phyloP scores from a whole-genome alignment of 23 red algal species.

The Chondrus crispus region DNA sequence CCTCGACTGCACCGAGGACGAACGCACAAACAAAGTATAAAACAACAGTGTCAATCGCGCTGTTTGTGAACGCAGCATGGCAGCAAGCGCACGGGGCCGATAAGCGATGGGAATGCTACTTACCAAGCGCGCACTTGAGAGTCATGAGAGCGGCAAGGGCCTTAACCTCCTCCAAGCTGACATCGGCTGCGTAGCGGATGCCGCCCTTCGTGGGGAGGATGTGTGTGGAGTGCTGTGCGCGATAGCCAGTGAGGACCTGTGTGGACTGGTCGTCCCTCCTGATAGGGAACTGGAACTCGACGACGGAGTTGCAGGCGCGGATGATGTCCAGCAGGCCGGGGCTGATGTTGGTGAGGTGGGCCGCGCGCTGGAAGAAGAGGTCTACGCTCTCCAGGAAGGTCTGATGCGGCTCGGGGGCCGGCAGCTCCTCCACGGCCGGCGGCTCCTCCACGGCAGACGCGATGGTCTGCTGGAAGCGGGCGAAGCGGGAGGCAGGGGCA shows the following conservation, averaged over 20 bases:
- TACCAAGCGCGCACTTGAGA: constrained; percentile 87
- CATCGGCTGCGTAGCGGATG: constrained; percentile 84
- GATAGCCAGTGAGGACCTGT: constrained; percentile 78
- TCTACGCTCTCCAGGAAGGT: constrained; percentile 90
- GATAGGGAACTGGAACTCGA: constrained; percentile 88
- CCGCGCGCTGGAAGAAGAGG: constrained; percentile 75
- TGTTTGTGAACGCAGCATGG: too few relatives aligned
- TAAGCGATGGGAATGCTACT: background rate
- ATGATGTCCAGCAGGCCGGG: constrained; percentile 79
- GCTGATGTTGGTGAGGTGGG: constrained; percentile 48
- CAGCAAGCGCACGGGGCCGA: too few relatives aligned
- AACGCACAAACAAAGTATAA: too few relatives aligned
- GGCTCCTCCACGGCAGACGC: constrained; percentile 1
- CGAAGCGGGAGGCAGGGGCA: background rate
- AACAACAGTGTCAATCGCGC: too few relatives aligned
- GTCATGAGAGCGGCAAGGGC: constrained; percentile 94
- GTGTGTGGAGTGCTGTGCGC: constrained; percentile 87
- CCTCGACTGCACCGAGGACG: constrained; percentile 75
- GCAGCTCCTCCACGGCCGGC: background rate
- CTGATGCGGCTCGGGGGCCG: background rate
- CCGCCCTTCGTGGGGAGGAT: constrained; percentile 93
- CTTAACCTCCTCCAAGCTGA: constrained; percentile 90
- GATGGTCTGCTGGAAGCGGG: too few relatives aligned
- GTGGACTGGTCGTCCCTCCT: constrained; percentile 58
- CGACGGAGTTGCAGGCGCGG: constrained; percentile 62